Evolutionary conservation across 2,329 filamentous ascomycete species (phyloP).

Genomic region (Epichloe festucae): DNA sequence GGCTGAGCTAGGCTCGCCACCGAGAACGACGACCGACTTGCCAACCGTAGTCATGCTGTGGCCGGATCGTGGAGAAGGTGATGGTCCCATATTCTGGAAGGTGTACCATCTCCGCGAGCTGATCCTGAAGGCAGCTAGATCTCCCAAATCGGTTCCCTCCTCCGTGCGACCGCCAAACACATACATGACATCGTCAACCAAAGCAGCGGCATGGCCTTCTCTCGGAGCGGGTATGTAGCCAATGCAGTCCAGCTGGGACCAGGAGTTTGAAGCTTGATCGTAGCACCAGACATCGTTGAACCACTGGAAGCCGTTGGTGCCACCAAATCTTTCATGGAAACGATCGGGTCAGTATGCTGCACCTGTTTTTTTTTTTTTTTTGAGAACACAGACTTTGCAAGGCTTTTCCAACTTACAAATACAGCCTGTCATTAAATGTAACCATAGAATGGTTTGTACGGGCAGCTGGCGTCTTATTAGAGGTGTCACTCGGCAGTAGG

Average conservation of each 20-base stretch:
- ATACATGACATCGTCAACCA: slow-evolving; percentile 98
- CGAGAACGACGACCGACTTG: slow-evolving; percentile 84
- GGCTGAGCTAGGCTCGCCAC: slow-evolving; percentile 85
- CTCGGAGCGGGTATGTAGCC: slow-evolving; percentile 90
- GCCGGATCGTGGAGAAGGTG: slow-evolving; percentile 82
- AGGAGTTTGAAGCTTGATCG: slow-evolving; percentile 69
- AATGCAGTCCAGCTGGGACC: slow-evolving; percentile 87
- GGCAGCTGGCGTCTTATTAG: slow-evolving; percentile 56
- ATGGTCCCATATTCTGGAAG: slow-evolving; percentile 98
- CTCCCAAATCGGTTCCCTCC: slow-evolving; percentile 82
- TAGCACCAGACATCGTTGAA: slow-evolving; percentile 99
- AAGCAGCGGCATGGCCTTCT: slow-evolving; percentile 84
- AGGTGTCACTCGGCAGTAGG: slow-evolving; percentile 54
- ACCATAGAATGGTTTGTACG: slow-evolving; percentile 92
- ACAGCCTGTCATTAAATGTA: slow-evolving; percentile 86
- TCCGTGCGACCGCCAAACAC: slow-evolving; percentile 93
- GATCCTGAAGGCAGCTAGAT: slow-evolving; percentile 67
- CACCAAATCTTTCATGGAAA: slow-evolving; percentile 59
- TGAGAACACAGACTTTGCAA: not conserved
- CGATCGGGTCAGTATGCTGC: slow-evolving; percentile 2
- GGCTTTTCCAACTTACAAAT: slow-evolving; percentile 50
- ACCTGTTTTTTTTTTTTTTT: not conserved
- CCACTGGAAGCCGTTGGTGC: slow-evolving; percentile 91
- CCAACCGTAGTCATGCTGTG: slow-evolving; percentile 96
- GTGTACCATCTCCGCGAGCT: slow-evolving; percentile 91